Evolutionary conservation across 148 eudicot species (phyloP).

Genomic region (Talinum fruticosum): DNA sequence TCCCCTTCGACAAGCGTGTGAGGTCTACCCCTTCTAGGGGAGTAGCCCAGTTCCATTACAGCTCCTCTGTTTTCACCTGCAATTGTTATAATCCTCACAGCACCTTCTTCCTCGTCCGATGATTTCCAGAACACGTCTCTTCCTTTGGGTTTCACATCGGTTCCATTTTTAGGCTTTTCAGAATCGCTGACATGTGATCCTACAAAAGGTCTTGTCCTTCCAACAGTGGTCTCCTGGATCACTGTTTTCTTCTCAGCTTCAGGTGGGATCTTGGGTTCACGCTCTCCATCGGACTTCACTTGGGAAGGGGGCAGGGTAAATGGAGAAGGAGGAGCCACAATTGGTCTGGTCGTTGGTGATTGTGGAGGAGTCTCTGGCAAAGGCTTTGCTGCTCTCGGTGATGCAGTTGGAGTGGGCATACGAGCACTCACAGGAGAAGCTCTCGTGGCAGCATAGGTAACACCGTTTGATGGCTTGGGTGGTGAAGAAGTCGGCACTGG

Average conservation of each 20-base stretch:
- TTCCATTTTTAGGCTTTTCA: conserved; percentile 1
- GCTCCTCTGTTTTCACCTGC: conserved; percentile 82
- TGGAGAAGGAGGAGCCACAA: conserved; percentile 51
- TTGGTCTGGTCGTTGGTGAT: conserved; percentile 29
- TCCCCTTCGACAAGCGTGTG: conserved; percentile 9
- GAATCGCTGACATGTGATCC: conserved; percentile 8
- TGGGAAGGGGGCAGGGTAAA: conserved; percentile 56
- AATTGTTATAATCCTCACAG: conserved; percentile 44
- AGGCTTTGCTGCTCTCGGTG: conserved; percentile 28
- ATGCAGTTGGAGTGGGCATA: conserved; percentile 6
- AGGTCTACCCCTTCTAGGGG: conserved; percentile 20
- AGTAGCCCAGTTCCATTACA: conserved; percentile 54
- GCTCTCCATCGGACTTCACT: conserved; percentile 25
- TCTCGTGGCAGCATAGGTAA: background rate
- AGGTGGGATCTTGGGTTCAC: conserved; percentile 25
- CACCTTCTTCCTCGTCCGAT: conserved; percentile 34
- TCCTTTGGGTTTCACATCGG: conserved; percentile 10
- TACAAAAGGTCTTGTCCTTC: conserved; percentile 27
- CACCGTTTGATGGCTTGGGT: conserved; percentile 14
- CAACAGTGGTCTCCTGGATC: conserved; percentile 36
- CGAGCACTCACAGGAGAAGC: background rate
- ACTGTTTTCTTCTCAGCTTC: conserved; percentile 48
- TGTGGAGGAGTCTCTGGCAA: conserved; percentile 32
- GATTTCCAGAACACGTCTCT: conserved; percentile 13
- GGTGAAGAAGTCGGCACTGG: conserved; percentile 9